Evolutionary conservation across 345 rosid species (phyloP).

Genomic region (Microthlaspi erraticum): DNA sequence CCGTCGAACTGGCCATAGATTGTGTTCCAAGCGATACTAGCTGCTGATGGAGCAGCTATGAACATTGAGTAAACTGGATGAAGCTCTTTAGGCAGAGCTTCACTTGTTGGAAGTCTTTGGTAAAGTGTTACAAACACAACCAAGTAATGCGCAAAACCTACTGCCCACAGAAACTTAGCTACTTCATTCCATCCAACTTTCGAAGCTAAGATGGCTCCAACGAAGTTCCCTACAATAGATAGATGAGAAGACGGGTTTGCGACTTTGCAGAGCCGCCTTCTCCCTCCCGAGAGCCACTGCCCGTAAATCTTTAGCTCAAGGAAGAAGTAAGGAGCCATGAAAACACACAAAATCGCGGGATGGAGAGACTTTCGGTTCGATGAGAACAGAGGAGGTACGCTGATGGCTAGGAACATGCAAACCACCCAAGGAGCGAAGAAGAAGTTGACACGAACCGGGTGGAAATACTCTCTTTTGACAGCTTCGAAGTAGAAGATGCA

Average conservation of each 20-base stretch:
- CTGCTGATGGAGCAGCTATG: conserved; percentile 96
- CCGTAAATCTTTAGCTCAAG: conserved; percentile 96
- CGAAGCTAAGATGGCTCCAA: conserved; percentile 87
- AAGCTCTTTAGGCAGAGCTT: conserved; percentile 88
- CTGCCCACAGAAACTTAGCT: conserved; percentile 91
- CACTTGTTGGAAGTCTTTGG: conserved; percentile 90
- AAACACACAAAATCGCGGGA: conserved; percentile 75
- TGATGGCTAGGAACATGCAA: conserved; percentile 87
- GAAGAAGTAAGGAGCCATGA: conserved; percentile 82
- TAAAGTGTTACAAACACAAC: conserved; percentile 89
- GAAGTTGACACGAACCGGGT: conserved; percentile 86
- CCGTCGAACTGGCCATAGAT: conserved; percentile 89
- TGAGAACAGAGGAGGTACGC: conserved; percentile 60
- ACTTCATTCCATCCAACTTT: conserved; percentile 86
- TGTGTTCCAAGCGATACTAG: conserved; percentile 88
- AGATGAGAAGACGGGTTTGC: conserved; percentile 96
- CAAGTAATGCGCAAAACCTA: conserved; percentile 93
- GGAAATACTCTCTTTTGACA: conserved; percentile 87
- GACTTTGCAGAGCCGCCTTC: conserved; percentile 90
- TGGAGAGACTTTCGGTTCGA: conserved; percentile 50
- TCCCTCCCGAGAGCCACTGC: conserved; percentile 96
- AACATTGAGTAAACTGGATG: conserved; percentile 98
- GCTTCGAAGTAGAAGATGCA: conserved; percentile 93
- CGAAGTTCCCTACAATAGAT: conserved; percentile 92
- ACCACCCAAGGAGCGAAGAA: conserved; percentile 98